A percentile compares a stretch with the other conserved stretches of the same genome.
These are phyloP conservation scores for Boletus vinaceobasis DNA, from an alignment of 768 basidiomycete genomes.

Conservation along the genomic window DNA sequence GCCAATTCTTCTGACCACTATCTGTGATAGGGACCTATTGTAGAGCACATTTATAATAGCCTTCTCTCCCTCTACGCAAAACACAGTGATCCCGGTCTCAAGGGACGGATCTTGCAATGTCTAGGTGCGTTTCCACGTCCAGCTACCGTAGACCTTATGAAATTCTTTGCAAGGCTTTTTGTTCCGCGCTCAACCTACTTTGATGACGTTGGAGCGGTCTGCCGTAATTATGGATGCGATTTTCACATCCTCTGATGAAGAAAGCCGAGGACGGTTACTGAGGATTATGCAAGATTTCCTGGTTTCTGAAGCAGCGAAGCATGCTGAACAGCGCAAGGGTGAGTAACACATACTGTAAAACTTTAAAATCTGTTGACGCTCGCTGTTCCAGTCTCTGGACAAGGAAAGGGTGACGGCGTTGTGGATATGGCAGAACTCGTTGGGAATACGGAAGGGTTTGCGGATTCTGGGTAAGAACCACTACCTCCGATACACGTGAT, in stretches of 20 bases:
- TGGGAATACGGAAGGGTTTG: slow-evolving; percentile 92
- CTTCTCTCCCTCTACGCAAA: slow-evolving; percentile 73
- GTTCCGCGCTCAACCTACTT: slow-evolving; percentile 85
- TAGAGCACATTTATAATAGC: slow-evolving; percentile 77
- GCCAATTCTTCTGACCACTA: slow-evolving; percentile 1
- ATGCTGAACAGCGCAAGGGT: slow-evolving; percentile 71
- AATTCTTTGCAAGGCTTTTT: slow-evolving; percentile 62
- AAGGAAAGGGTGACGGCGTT: slow-evolving; percentile 33
- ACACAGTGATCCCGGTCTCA: slow-evolving; percentile 53
- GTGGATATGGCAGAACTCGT: slow-evolving; percentile 93
- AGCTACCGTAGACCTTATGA: neutral
- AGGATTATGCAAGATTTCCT: slow-evolving; percentile 93
- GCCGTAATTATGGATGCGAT: slow-evolving; percentile 86
- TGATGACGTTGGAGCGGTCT: slow-evolving; percentile 82
- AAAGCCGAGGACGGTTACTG: slow-evolving; percentile 68
- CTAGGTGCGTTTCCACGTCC: slow-evolving; percentile 52
- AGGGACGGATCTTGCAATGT: slow-evolving; percentile 78
- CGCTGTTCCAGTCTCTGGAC: slow-evolving; percentile 9
- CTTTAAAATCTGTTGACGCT: neutral
- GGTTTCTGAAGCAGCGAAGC: slow-evolving; percentile 76
- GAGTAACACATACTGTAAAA: neutral
- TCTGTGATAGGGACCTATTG: slow-evolving; percentile 54
- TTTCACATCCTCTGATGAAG: slow-evolving; percentile 71
- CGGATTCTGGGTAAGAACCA: slow-evolving; percentile 84
- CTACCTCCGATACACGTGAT: neutral